Evolutionary conservation across 108 stramenopile genomes (phyloP), one percentile per base, ranked within the genome.

Genomic region (Fistulifera solaris): DNA sequence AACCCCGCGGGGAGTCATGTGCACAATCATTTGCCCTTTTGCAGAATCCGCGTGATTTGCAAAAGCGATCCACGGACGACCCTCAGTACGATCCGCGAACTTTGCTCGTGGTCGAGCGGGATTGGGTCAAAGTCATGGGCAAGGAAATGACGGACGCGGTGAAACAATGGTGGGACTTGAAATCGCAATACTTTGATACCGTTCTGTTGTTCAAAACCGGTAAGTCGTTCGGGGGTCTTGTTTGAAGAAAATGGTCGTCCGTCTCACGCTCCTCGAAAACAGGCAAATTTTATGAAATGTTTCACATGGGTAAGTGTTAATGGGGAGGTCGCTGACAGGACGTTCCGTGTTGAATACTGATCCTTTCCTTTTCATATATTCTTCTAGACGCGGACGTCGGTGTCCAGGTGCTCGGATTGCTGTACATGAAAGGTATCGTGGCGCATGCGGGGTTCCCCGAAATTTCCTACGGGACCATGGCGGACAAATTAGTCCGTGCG

Each of bases 391-490:
- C 99, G 19, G 99, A 99, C 62, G 72, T 97, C 6, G 97, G 87
- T 27, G 94, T 94, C 38, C 48, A 72, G 40, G 78, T 90, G n/a
- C 56, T 90, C 40, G 87, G 79, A 25, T 76, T 95, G 47, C 69
- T 69, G 27, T 98, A 99, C 75, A 99, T 99, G 99, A 98, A 98
- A 85, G 89, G 89, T 8, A 55, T 70, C 16, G 63, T 79, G 49
- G 99, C 96, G 8, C 99, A 99, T 78, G 72, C 85, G 1, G 98
- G 99, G 5, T 98, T 98, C 64, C 99, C 99, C 6, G 99, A 99
- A 74, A 76, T 80, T 3, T 78, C 75, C 26, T 98, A 95, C 52
- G 98, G 92, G 2, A 81, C 73, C 25, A 72, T 93, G 44, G 77
- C 89, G 26, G 84, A 82, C 35, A 68, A 63, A 42, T 68, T 99